These are phyloP conservation scores for Dujonia santamariae DNA, from an alignment of 1,139 yeast species.

Conservation along the genomic window DNA sequence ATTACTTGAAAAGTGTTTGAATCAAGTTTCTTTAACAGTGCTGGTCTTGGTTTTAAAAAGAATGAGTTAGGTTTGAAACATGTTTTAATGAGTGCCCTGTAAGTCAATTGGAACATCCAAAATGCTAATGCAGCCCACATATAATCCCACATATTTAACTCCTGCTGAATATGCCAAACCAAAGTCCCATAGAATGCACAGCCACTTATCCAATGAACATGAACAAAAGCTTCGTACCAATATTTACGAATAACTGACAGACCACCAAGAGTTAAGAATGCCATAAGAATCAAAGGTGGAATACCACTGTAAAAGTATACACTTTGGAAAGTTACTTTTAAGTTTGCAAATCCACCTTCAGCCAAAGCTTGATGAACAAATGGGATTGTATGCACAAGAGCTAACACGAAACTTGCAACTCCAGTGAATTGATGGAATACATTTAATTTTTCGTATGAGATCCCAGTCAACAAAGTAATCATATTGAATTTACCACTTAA, in stretches of 20 bases:
- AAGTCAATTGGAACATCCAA: constrained; percentile 52
- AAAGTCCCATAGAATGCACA: constrained; percentile 51
- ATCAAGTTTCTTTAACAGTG: constrained; percentile 28
- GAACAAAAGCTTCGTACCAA: constrained; percentile 52
- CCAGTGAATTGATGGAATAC: constrained; percentile 51
- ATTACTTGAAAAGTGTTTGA: constrained; percentile 39
- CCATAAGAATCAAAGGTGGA: constrained; percentile 45
- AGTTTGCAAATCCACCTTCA: constrained; percentile 47
- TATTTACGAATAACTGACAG: constrained; percentile 40
- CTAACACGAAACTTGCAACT: constrained; percentile 44
- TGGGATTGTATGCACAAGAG: constrained; percentile 54
- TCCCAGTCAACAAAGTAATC: constrained; percentile 48
- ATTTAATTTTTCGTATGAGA: constrained; percentile 54
- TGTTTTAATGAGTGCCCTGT: constrained; percentile 52
- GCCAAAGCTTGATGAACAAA: constrained; percentile 42
- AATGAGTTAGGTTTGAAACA: constrained; percentile 41
- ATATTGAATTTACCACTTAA: constrained; percentile 53
- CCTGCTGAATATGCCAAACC: constrained; percentile 53
- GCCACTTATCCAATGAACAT: constrained; percentile 58
- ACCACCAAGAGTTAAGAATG: constrained; percentile 45
- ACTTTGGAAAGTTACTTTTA: constrained; percentile 17
- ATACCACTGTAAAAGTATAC: constrained; percentile 28
- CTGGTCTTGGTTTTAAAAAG: constrained; percentile 47
- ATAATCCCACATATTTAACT: constrained; percentile 40
- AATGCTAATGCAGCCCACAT: constrained; percentile 57